Base-by-base conservation (phyloP, 2,329 filamentous ascomycete genomes). In the Xylariaceae sp. region DNA sequence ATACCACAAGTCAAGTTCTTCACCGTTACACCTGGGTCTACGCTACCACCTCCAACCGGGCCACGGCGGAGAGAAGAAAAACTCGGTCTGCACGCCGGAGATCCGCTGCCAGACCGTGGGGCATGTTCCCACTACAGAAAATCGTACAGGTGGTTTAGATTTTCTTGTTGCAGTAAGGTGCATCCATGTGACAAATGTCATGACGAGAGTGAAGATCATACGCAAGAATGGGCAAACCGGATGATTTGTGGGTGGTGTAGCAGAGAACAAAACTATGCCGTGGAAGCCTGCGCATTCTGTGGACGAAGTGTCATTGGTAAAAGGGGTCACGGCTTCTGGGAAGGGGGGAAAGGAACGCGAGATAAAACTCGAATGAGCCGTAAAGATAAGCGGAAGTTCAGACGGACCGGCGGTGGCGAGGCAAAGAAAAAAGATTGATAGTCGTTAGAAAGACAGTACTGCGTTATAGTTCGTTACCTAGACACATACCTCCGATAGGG, bases 201-300 rank as follows among this genome's bases (percentile, higher is more conserved):
- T 62, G 88, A 94, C 65, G 77, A 72, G 14, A 77, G 71, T 10
- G 81, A 83, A 58, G 83, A 86, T 44, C 89, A 95, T 69, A 72
- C 79, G 7, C 85, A 88, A 56, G 89, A 94, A 70, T 89, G 89
- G 76, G 89, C 89, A 7, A 89, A 86, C 61, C 76, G 88, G 43
- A 94, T 94, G 87, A 82, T 92, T 33, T 92, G 87, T 65, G 86
- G 86, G 6, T 87, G 79, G 72, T 89, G 89, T 68, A 89, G 85
- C 55, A 75, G 89, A 45, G 89, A 95, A 72, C 88, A 92, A 70
- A 83, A 83, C 56, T 95, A 89, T 68, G 75, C 83, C 18, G 83
- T 86, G 1, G 87, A 91, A 62, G 83, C 85, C 53, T 95, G 89
- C 66, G 77, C 74, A 1, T 82, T 89, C 61, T 95, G 89, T 63